Evolutionary conservation across 1,139 yeast genomes (phyloP), one percentile per base, ranked within the genome.

Genomic region (Debaryomyces coudertii): DNA sequence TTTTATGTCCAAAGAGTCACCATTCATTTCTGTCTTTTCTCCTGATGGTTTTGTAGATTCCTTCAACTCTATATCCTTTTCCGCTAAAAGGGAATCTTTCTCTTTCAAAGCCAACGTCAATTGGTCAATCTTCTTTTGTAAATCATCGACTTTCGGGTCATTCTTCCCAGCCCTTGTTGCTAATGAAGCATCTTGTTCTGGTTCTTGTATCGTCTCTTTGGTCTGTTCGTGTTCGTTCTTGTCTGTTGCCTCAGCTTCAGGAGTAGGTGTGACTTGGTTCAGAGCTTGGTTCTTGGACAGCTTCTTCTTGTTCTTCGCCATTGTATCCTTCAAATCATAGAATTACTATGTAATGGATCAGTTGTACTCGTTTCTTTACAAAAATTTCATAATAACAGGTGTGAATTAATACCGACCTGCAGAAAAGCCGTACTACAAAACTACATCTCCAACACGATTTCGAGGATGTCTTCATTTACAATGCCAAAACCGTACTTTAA

Each of bases 291-390:
- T 16, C 47, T 57, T 60, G 29, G 27, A 49, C 49, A 40, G 53
- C 50, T 65, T 66, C 60, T 64, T 64, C 53, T 63, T 65, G 47
- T 54, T 64, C 53, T 66, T 66, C 40, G 66, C 71, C 70, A 66
- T 66, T 11, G 12, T 40, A 23, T 28, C 33, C 12, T 27, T 16
- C 33, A 38, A 16, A 14, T 8, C 27, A 20, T 38, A 16, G 18
- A 29, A 11, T 28, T 20, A 28, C 16, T 14, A 15, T 18, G 25
- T 7, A n/a, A 7, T 18, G 22, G 23, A 18, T 28, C 37, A 5
- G 16, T 16, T n/a, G 7, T n/a, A 6, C 4, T 15, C 5, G 34
- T 28, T 20, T 38, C n/a, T 38, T 38, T 38, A 38, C 41, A 15
- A 38, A 11, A 38, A 29, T 25, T 31, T 22, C 20, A 28, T 38